phyloP scores from a whole-genome alignment of 2,329 filamentous ascomycete species.

The Penicillium sp. region DNA sequence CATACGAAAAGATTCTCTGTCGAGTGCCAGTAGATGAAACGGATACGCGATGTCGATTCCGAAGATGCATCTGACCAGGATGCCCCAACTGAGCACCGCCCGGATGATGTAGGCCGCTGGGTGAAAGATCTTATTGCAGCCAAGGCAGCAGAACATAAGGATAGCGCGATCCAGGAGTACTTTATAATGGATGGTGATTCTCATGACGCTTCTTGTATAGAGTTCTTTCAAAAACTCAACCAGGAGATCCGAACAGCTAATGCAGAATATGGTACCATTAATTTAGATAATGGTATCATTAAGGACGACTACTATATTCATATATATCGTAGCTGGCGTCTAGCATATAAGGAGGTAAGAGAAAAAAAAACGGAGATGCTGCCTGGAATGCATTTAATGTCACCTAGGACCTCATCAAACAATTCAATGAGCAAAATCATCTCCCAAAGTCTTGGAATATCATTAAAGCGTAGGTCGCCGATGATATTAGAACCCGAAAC shows the following conservation, averaged over 20 bases:
- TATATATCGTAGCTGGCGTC: too few species aligned
- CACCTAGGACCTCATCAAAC: not conserved
- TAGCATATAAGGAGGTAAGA: not conserved
- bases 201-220: too few species aligned
- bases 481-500: not conserved
- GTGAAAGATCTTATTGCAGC: conserved; percentile 6
- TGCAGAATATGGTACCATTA: too few species aligned
- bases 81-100: not conserved
- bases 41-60: not conserved
- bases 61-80: not conserved
- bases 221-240: too few species aligned
- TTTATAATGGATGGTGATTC: too few species aligned
- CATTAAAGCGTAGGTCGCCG: not conserved
- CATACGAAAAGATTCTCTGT: too few species aligned
- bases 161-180: too few species aligned
- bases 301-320: too few species aligned
- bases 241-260: too few species aligned
- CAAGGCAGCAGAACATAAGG: too few species aligned
- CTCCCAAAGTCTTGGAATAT: conserved; percentile 8
- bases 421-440: conserved; percentile 6
- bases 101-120: not conserved
- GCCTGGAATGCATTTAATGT: not conserved
- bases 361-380: not conserved
- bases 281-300: too few species aligned
- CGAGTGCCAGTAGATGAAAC: too few species aligned